Base-by-base conservation (phyloP, 2,329 filamentous ascomycete species). In the Aspergillus pseudoglaucus region DNA sequence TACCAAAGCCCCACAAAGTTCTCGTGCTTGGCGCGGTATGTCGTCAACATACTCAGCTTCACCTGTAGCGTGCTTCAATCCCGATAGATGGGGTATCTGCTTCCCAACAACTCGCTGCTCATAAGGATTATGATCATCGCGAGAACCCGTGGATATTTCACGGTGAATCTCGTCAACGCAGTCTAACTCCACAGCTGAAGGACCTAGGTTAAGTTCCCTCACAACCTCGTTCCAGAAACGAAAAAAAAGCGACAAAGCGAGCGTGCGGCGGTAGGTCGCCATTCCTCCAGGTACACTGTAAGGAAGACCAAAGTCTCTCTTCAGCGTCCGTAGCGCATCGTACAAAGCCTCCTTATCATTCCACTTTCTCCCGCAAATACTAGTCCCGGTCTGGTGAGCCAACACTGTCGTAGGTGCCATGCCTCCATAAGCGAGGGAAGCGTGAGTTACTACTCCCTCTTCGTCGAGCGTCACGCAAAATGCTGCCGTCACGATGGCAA, bases 251-350 rank as follows among this genome's bases (percentile, higher is more conserved):
- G 90, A 85, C 45, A 97, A 75, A 0, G 93, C 91, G 7, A 98
- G 74, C 1, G 90, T 88, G 65, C 93, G 95, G 23, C 93, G 79
- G 63, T 97, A 98, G 1, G 90, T 95, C 0, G 93, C 91, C 93
- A 98, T 98, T 33, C 93, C 93, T 55, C 93, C 93, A 0, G 91
- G 93, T 0, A 98, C 93, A 46, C 90, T 85, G 59, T 95, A 97
- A 4, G 81, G 78, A 25, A 98, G 76, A 63, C 94, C 82, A 61
- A 98, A 98, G 62, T 97, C 93, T 45, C 81, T 76, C 53, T 89
- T 90, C n/a, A 98, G 74, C 0, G 88, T 87, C 57, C 82, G 86
- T 88, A 97, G 96, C 5, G 84, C 81, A 1, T 88, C 90, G 67
- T 98, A 91, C 0, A 97, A 76, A 0, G 90, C 95, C 47, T 85